Conservation (phyloP, 2,329 filamentous ascomycete genomes). For the Botryotinia narcissicola region DNA sequence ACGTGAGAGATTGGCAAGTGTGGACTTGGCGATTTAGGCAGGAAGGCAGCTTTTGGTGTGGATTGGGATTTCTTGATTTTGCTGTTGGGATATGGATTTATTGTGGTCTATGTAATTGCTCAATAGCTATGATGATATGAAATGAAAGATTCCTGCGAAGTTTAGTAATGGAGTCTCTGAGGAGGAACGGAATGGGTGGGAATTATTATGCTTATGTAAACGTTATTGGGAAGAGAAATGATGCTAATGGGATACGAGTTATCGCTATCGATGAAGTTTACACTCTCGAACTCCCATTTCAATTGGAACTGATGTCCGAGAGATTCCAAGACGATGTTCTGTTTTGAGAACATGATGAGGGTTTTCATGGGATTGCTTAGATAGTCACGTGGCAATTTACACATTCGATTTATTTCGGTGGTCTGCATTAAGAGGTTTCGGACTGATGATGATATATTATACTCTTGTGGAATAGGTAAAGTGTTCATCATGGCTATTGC, state of each 20-base stretch:
- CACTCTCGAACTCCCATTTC: rapidly evolving
- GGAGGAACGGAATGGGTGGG: background rate
- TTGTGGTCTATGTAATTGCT: background rate
- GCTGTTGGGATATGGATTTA: background rate
- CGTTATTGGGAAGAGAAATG: background rate
- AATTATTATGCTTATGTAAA: background rate
- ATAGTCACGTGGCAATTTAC: background rate
- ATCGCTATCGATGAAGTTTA: no score
- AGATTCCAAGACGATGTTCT: background rate
- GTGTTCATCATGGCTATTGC: no score
- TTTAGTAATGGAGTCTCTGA: background rate
- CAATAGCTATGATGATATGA: background rate
- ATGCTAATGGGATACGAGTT: background rate
- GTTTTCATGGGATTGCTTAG: background rate
- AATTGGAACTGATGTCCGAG: background rate
- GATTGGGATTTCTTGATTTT: background rate
- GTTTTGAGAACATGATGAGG: background rate
- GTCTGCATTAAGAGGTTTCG: background rate
- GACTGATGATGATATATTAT: background rate
- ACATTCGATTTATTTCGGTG: background rate
- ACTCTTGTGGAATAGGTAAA: background rate
- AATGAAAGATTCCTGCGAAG: background rate
- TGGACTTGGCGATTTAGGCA: background rate
- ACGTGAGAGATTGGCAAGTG: background rate
- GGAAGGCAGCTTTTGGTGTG: background rate